Percentiles rank a stretch among this genome's conserved stretches.
phyloP scores from a whole-genome alignment of 164 flowering plant genomes.

The Protea cynaroides region DNA sequence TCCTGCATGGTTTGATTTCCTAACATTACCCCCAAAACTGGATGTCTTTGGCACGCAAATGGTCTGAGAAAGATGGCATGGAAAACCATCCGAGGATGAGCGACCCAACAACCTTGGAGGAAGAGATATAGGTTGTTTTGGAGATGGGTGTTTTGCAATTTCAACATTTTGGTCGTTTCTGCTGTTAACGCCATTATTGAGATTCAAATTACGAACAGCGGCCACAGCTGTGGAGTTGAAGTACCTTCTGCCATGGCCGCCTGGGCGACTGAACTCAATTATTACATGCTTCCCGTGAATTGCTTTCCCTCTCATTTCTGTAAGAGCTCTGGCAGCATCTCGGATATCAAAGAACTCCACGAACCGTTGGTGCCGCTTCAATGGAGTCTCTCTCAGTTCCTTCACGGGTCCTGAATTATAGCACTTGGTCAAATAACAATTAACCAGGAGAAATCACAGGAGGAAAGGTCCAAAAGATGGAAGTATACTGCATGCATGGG shows the following conservation, averaged over 20 bases:
- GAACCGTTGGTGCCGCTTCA: constrained; percentile 58
- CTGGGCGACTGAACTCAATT: constrained; percentile 79
- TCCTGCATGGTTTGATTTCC: constrained; percentile 4
- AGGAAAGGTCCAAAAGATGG: background rate
- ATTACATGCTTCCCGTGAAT: constrained; percentile 48
- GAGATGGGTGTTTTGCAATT: constrained; percentile 2
- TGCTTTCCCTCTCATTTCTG: constrained; percentile 65
- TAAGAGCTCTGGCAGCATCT: constrained; percentile 63
- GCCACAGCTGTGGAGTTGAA: constrained; percentile 1
- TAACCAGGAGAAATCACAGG: background rate
- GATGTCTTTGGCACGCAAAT: constrained; percentile 7
- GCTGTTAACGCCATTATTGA: background rate
- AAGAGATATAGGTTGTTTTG: constrained; percentile 9
- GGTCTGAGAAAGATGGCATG: constrained; percentile 10
- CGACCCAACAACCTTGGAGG: constrained; percentile 4
- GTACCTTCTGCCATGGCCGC: constrained; percentile 45
- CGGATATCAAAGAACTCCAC: constrained; percentile 77
- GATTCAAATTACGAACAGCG: background rate
- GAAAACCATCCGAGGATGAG: constrained; percentile 9
- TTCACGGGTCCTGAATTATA: constrained; percentile 50
- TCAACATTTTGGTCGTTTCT: constrained; percentile 2
- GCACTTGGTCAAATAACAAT: background rate
- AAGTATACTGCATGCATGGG: background rate
- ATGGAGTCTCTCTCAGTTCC: constrained; percentile 81
- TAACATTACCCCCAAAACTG: background rate